Base-by-base conservation (phyloP, 768 basidiomycete genomes). In the Naganishia onofrii region DNA sequence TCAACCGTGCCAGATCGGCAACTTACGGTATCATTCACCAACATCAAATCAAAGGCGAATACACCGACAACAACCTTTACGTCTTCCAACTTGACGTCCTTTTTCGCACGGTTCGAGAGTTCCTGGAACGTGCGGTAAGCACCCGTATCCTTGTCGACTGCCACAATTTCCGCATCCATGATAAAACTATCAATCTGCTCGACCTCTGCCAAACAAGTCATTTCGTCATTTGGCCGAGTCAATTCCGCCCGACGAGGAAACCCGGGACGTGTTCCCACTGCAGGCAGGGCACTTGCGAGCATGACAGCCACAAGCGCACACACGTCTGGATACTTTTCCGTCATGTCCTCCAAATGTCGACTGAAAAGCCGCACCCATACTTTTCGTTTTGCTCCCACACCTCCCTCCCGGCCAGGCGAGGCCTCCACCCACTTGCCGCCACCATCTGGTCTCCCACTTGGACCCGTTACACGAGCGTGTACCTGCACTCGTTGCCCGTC, bases 321-420 rank as follows among this genome's bases (percentile, higher is more conserved):
- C 57, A 93, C 85, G 81, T 94, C 92, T 8, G 92, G 92, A 79
- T 94, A 94, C 90, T 91, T 93, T 70, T 87, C 86, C 0, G 91
- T 93, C 93, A 93, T 93, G 75, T 93, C 88, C 81, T 94, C 92
- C 36, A 95, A 83, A 83, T 93, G 91, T 77, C 79, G 69, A 70
- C 90, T 91, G 82, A 95, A 95, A 58, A 94, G 84, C 65, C 87
- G 86, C 51, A 91, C 85, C 80, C 81, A 83, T 0, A 81, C 77
- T 42, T 70, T 76, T 29, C 28, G 26, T 26, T 26, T 63, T 12
- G 23, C 42, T 38, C n/a, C 36, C 1, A 67, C 72, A 19, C 73
- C 76, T 1, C 38, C 42, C 28, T 17, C 36, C 9, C 69, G 71
- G n/a, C 73, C 76, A 4, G 74, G 72, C 28, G 75, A 74, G 29